Base-by-base conservation (phyloP, 2,329 filamentous ascomycete species). In the Paracoccidioides lutzii region DNA sequence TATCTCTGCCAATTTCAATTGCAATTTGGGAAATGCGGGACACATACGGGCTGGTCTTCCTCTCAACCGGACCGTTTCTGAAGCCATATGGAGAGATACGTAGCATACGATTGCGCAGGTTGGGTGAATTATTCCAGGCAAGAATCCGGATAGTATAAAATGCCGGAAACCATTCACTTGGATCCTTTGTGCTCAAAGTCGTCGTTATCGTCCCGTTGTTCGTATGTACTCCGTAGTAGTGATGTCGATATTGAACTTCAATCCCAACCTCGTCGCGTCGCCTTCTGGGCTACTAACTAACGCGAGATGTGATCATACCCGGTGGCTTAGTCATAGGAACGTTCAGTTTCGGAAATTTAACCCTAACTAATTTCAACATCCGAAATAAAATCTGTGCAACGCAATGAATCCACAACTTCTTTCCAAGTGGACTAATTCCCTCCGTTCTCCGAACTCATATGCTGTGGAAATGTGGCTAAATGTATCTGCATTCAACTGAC, bases 31-130 rank as follows among this genome's bases (percentile, higher is more conserved):
- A 1, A 22, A 32, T 28, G 42, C 42, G 50, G 32, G 38, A 30
- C 7, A 69, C 76, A 67, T 66, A 79, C 76, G 77, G 64, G 77
- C 77, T 60, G 71, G 72, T 56, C 71, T 65, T 58, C 67, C 71
- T 58, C 71, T 66, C 41, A 71, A 69, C 58, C 67, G 67, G 55
- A 67, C 62, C 52, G 62, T 60, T 60, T 72, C 70, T 50, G 62
- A 66, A 57, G 65, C 65, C 71, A 73, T 73, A 56, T 51, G 55
- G n/a, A 32, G 28, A 38, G 85, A 81, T 4, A n/a, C n/a, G 83
- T 64, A 7, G 73, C 71, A 49, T 84, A 59, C 0, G 81, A 80
- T 38, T 14, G 22, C 45, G 6, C 12, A 50, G 22, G 6, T 32
- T 37, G 14, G 12, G 4, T 22, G 35, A 32, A 46, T 14, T 4